Base-by-base conservation (phyloP, 192 early-diverging fungal species). In the Backusella luteola region DNA sequence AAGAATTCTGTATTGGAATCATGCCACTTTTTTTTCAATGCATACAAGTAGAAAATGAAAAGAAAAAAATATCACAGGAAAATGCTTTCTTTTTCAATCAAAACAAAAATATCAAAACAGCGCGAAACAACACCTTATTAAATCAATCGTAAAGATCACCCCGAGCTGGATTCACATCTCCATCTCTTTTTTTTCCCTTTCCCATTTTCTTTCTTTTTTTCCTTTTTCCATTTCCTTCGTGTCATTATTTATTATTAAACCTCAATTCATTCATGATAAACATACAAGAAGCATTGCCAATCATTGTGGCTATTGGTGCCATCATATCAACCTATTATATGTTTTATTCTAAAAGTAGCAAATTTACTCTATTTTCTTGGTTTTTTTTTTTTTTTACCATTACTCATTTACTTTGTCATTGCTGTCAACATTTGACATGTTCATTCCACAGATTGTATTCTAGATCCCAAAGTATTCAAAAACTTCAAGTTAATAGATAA, bases 401-500 rank as follows among this genome's bases (percentile, higher is more conserved):
- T 14, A 6, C 36, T 69, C 39, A 41, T 29, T 70, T 70, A 11
- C 26, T 70, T 70, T 41, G 3, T 70, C 36, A 36, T 34, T 34
- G 32, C 32, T 32, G 32, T 3, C 32, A 32, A 32, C 8, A 3
- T 68, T 68, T 68, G 17, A n/a, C 19, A 68, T 68, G 9, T 14
- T 69, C 56, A 63, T 49, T n/a, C n/a, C 46, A 63, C 76, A 85
- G 81, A 76, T 66, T 79, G 89, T 6, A 90, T 88, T 4, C 79
- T 95, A 80, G 86, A 91, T 75, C 85, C 91, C 68, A 86, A 89
- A 73, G 89, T 90, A 53, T 95, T 90, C 82, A 91, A 92, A 84
- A 84, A 88, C 77, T 95, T 95, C 81, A 90, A 86, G 79, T 83
- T 98, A n/a, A 87, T 89, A 69, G 87, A 93, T 73, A 97, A 96